Evolutionary conservation across 306 rosid genomes (phyloP), one percentile per base, ranked within the genome.

Genomic region (Prosopis cineraria): DNA sequence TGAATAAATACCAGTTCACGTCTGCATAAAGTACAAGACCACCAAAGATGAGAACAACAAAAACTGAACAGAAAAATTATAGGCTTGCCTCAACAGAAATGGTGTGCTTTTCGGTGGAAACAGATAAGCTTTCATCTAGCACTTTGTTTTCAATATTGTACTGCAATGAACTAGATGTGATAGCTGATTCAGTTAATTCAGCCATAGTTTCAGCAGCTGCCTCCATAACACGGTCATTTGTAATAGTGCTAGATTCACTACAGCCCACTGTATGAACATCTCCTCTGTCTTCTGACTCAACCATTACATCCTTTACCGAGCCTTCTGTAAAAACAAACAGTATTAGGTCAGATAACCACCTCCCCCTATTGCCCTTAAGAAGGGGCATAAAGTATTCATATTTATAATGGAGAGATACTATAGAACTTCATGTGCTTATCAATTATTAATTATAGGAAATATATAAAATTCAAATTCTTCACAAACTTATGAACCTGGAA

Each of bases 31-130:
- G 70, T 52, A 63, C 36, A 70, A 70, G 71, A 53, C 79, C 64
- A 55, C 56, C 30, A 65, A 39, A 27, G 36, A 66, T 59, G 62
- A 43, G 72, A 22, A 71, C 27, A 14, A 7, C 2, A 11, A 56
- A 66, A 78, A 63, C n/a, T 68, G 29, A 72, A 64, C 50, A 37
- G 39, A 83, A 36, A 73, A 81, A 19, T n/a, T 43, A 39, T 37
- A 56, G 77, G 79, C 88, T 80, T 83, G 86, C 98, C 91, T 89
- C 79, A 59, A 90, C 80, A 71, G 94, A 84, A 81, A 89, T 63
- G 16, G 97, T 86, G 85, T 90, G 83, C 64, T 85, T 92, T 78
- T 70, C 80, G 16, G 78, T 27, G 40, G 87, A 79, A 81, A 76
- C 78, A 62, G 80, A 77, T 29, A 90, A 78, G 79, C 85, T 85